Evolutionary conservation across 371 early-diverging fungal species (phyloP).

Genomic region (Syncephalastrum contaminatum): DNA sequence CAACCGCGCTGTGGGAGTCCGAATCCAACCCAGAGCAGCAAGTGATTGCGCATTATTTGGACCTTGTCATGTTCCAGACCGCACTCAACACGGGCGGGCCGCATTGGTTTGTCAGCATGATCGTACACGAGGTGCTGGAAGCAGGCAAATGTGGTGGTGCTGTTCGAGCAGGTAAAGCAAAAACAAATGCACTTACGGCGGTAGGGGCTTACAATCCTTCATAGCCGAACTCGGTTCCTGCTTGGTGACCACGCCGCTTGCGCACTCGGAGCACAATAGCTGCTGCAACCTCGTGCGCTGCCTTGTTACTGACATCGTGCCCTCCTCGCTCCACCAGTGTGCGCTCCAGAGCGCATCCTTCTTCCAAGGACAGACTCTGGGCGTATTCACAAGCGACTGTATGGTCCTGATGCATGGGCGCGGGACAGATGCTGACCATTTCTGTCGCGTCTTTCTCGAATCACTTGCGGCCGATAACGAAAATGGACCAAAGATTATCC

Average conservation of each 20-base stretch:
- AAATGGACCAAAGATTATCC: slow-evolving; percentile 11
- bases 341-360: slow-evolving; percentile 34
- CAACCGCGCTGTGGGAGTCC: slow-evolving; percentile 30
- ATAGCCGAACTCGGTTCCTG: slow-evolving; percentile 52
- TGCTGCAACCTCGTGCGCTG: slow-evolving; percentile 36
- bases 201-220: neutral
- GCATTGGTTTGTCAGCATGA: slow-evolving; percentile 48
- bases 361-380: slow-evolving; percentile 53
- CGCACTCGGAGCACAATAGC: slow-evolving; percentile 18
- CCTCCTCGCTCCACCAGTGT: slow-evolving; percentile 22
- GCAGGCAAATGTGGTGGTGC: slow-evolving; percentile 53
- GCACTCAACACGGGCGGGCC: slow-evolving; percentile 46
- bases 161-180: slow-evolving; percentile 43
- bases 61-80: slow-evolving; percentile 47
- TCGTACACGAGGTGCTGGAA: slow-evolving; percentile 44
- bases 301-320: slow-evolving; percentile 36
- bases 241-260: slow-evolving; percentile 40
- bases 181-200: neutral
- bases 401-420: slow-evolving; percentile 41
- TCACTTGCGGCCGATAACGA: slow-evolving; percentile 29
- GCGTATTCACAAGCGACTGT: slow-evolving; percentile 50
- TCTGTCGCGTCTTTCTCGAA: slow-evolving; percentile 31
- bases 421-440: slow-evolving; percentile 5
- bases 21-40: slow-evolving; percentile 17
- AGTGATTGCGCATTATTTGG: slow-evolving; percentile 40